Base-by-base conservation (phyloP, 164 flowering plant species). In the Malania oleifera region DNA sequence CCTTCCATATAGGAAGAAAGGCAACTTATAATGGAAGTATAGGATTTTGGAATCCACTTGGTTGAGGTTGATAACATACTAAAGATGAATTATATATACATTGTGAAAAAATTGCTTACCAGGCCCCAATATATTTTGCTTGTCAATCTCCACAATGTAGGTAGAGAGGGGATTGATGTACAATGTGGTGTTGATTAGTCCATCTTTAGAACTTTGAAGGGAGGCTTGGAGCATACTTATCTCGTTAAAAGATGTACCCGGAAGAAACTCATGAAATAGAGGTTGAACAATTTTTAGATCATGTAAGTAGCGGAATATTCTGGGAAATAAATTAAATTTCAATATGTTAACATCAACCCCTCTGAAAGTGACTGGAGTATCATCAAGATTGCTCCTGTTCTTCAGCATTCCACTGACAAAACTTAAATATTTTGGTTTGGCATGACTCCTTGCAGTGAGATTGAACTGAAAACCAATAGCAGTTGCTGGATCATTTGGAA, bases 391-490 rank as follows among this genome's bases (percentile, higher is more conserved):
- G 68, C 83, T 83, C 41, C 77, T 76, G 64, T 85, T 85, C 62
- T 72, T 79, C 43, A 95, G 50, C 6, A 52, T 67, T 24, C 99
- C 97, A 62, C 74, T 70, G 49, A 91, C 93, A 67, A 70, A 79
- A 66, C 96, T 89, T 56, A 83, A 44, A 61, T 80, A 90, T 47
- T 77, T 82, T 55, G 66, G 75, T 31, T 66, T 59, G 28, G 61
- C 76, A 57, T 64, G 80, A 28, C 57, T 62, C 67, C 69, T 84
- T 48, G 91, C 71, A 20, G 91, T 80, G 35, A 89, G 75, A 64
- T 82, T 95, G 80, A 95, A 95, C 64, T 71, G 81, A 69, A 91
- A 95, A 50, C 97, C 99, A 59, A 95, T 91, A 19, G 97, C 97
- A 65, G 74, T 70, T 27, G 99, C 99, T 35, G 99, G 96, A 64